Percentiles rank a stretch among this genome's conserved stretches.
These are phyloP conservation scores for Hypoxylon lienhwacheense DNA, from an alignment of 495 filamentous ascomycete genomes.

Conservation along the genomic window DNA sequence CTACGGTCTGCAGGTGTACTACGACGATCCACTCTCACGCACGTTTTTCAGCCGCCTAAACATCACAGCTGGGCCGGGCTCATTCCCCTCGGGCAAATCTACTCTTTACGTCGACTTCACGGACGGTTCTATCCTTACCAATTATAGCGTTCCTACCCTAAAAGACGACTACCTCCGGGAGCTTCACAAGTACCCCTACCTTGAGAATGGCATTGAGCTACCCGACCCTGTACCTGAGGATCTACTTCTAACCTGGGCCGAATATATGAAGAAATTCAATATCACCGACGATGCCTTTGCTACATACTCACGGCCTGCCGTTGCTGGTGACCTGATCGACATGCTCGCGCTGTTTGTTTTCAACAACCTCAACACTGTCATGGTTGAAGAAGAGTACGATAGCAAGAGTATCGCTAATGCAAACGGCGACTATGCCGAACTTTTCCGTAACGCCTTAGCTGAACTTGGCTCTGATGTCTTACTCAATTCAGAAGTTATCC, in stretches of 20 bases:
- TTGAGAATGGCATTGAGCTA: slow-evolving; percentile 45
- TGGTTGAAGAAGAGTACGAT: slow-evolving; percentile 16
- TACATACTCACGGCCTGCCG: slow-evolving; percentile 39
- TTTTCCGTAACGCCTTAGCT: slow-evolving; percentile 44
- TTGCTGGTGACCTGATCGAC: slow-evolving; percentile 46
- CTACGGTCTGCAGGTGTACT: slow-evolving; percentile 48
- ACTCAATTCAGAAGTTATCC: slow-evolving; percentile 29
- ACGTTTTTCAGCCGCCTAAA: slow-evolving; percentile 46
- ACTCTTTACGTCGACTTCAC: slow-evolving; percentile 30
- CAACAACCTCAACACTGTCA: slow-evolving; percentile 25
- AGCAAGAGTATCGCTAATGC: slow-evolving; percentile 9
- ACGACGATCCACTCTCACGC: slow-evolving; percentile 40
- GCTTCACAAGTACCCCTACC: slow-evolving; percentile 45
- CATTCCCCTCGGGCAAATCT: background rate
- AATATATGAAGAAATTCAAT: slow-evolving; percentile 49
- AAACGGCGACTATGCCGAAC: slow-evolving; percentile 44
- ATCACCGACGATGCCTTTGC: slow-evolving; percentile 37
- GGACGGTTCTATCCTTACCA: slow-evolving; percentile 16
- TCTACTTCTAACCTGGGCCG: slow-evolving; percentile 44
- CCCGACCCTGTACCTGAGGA: slow-evolving; percentile 49
- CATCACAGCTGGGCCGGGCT: slow-evolving; percentile 26
- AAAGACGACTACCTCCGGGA: slow-evolving; percentile 25
- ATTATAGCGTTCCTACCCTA: slow-evolving; percentile 30
- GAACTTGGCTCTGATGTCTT: slow-evolving; percentile 42
- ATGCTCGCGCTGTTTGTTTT: slow-evolving; percentile 25